phyloP scores from a whole-genome alignment of 148 eudicot species.

The Rhododendron ferrugineum region DNA sequence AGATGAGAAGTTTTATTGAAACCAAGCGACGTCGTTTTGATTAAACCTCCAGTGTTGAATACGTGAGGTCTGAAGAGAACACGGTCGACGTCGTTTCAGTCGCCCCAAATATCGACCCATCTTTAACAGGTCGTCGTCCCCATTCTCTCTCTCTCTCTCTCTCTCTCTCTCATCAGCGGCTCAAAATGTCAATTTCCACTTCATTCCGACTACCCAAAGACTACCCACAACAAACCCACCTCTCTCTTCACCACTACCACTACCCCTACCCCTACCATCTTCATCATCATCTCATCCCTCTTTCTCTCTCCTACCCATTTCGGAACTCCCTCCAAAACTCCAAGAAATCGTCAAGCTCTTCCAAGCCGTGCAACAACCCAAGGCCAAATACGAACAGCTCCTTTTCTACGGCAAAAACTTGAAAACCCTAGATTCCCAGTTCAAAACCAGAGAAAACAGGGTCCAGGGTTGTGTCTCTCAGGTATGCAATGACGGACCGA shows the following conservation, averaged over 20 bases:
- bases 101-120: no score
- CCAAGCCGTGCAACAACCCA: conserved; percentile 63
- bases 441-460: conserved; percentile 61
- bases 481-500: no score
- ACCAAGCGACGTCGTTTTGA: no score
- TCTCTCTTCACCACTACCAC: no score
- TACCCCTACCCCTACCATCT: background rate
- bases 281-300: conserved; percentile 34
- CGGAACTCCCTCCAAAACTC: conserved; percentile 77
- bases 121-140: background rate
- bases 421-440: conserved; percentile 41
- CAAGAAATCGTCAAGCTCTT: conserved; percentile 73
- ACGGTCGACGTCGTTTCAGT: no score
- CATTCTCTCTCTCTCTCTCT: background rate
- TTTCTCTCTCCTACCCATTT: conserved; percentile 40
- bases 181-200: no score
- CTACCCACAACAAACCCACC: no score
- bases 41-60: no score
- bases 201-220: no score
- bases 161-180: conserved; percentile 15
- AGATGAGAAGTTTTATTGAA: no score
- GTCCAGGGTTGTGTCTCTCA: conserved; percentile 54
- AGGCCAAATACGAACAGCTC: conserved; percentile 81
- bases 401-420: conserved; percentile 65
- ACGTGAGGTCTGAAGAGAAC: no score